Conservation (phyloP, 2,329 filamentous ascomycete species). For the Rachicladosporium sp. region DNA sequence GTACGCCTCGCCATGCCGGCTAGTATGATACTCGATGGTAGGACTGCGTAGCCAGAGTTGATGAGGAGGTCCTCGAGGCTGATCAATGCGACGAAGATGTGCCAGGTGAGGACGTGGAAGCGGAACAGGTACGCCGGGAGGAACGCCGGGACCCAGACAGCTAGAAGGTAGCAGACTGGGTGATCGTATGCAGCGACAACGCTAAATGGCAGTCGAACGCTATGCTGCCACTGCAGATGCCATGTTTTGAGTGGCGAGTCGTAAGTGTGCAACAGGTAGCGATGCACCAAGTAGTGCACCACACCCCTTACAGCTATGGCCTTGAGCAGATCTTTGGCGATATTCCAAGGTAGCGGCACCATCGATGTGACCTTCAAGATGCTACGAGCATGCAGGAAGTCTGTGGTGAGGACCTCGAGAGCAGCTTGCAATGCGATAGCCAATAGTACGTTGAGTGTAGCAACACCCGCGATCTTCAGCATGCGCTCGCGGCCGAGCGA, state of each 20-base stretch:
- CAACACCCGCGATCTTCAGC: constrained; percentile 40
- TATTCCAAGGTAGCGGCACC: constrained; percentile 50
- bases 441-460: constrained; percentile 43
- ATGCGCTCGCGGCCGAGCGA: constrained; percentile 31
- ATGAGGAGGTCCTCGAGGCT: constrained; percentile 56
- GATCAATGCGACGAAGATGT: constrained; percentile 49
- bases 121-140: constrained; percentile 52
- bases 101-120: constrained; percentile 61
- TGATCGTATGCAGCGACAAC: constrained; percentile 57
- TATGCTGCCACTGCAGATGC: constrained; percentile 48
- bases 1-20: constrained; percentile 45
- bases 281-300: constrained; percentile 63
- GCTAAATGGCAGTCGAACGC: constrained; percentile 45
- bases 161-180: constrained; percentile 50
- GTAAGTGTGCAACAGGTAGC: constrained; percentile 51
- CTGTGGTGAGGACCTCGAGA: constrained; percentile 44
- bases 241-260: constrained; percentile 20
- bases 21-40: constrained; percentile 47
- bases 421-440: constrained; percentile 41
- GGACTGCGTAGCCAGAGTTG: constrained; percentile 54
- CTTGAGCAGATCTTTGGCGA: constrained; percentile 42
- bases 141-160: constrained; percentile 53
- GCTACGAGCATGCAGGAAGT: constrained; percentile 40
- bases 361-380: constrained; percentile 45
- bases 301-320: constrained; percentile 48